phyloP scores from a whole-genome alignment of 306 rosid species.

The Crotalaria pallida region DNA sequence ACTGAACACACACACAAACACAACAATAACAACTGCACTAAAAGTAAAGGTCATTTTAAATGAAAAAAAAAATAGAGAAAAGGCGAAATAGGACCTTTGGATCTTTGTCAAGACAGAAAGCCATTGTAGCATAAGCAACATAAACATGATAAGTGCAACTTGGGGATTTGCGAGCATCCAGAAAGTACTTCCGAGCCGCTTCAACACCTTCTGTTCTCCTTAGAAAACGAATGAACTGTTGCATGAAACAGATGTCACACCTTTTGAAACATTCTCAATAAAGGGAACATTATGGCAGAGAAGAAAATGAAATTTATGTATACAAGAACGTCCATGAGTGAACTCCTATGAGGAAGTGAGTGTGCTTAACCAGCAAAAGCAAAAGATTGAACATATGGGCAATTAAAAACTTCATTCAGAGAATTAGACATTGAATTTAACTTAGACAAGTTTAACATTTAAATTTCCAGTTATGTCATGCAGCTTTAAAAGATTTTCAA shows the following conservation, averaged over 20 bases:
- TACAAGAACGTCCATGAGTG: too few species aligned
- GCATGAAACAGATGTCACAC: constrained; percentile 29
- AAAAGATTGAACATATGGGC: neutral
- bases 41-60: neutral
- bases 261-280: neutral
- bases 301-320: neutral
- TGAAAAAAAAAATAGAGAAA: neutral
- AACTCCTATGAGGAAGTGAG: neutral
- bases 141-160: constrained; percentile 90
- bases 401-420: neutral
- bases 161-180: constrained; percentile 86
- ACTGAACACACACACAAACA: neutral
- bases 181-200: constrained; percentile 92
- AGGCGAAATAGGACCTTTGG: constrained; percentile 60
- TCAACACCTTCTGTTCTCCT: constrained; percentile 96
- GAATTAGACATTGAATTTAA: constrained; percentile 4
- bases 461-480: constrained; percentile 2
- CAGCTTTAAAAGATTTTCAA: constrained; percentile 5
- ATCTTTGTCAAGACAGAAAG: constrained; percentile 96
- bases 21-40: neutral
- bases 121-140: constrained; percentile 87
- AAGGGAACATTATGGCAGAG: neutral
- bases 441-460: neutral
- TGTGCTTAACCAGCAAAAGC: neutral
- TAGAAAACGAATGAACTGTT: constrained; percentile 92